Conservation (phyloP, 148 eudicot species). For the Polygonum aviculare region DNA sequence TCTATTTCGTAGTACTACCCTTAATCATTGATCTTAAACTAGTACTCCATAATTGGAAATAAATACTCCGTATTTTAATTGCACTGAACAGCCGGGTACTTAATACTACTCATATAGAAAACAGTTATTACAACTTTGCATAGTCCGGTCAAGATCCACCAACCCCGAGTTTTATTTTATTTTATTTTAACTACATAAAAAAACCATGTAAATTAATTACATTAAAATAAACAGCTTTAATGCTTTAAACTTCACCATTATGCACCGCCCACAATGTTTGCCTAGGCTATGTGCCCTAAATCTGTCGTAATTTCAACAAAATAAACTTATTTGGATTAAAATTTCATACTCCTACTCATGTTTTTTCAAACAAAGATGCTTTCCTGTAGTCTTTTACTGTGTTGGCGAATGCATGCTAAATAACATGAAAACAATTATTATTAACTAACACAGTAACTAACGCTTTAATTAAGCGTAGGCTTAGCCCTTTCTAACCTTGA, state of each 20-base stretch:
- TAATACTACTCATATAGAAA: background rate
- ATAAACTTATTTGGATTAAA: background rate
- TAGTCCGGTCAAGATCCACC: conserved; percentile 9
- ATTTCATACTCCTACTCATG: background rate
- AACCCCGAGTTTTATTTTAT: background rate
- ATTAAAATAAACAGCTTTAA: background rate
- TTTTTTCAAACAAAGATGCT: conserved; percentile 5
- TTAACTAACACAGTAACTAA: background rate
- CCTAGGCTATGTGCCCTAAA: background rate
- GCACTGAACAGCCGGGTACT: background rate
- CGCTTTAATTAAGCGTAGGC: background rate
- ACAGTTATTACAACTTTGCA: background rate
- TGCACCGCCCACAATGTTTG: conserved; percentile 9
- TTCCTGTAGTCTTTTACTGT: background rate
- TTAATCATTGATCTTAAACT: too few species aligned
- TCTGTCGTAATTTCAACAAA: background rate
- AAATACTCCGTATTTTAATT: background rate
- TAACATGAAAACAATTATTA: background rate
- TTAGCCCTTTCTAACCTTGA: background rate
- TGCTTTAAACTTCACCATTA: background rate
- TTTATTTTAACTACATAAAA: background rate
- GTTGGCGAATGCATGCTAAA: background rate
- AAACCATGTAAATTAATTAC: background rate
- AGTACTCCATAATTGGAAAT: too few species aligned
- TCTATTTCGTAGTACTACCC: background rate